Evolutionary conservation across 371 early-diverging fungal species (phyloP), one percentile per base, ranked within the genome.

Genomic region (Fennellomyces sp.): DNA sequence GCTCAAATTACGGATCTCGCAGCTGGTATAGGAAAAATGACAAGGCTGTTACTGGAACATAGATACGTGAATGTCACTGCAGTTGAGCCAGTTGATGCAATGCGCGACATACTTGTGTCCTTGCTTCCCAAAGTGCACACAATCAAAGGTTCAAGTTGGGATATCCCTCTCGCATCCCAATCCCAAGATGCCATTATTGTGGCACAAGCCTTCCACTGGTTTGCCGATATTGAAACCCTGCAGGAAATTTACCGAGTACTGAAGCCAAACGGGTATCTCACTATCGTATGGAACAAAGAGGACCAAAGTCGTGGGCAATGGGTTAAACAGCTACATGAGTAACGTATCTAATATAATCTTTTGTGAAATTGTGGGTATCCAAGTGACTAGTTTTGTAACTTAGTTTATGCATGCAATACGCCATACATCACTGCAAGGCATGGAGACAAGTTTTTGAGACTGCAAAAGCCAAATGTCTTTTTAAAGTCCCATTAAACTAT

Each of bases 171-270:
- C 0, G 51, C 70, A 3, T 41, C 52, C 19, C 60, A 57, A 7
- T 78, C 82, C 2, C 74, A 80, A 27, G 76, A 81, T 25, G 67
- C 61, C 2, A 70, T 85, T 2, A 56, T 76, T 15, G 58, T 82
- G 12, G 83, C 81, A n/a, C 85, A 85, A 52, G 81, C 82, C 5
- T 85, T 83, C 38, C 85, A 85, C 49, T 85, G 85, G 85, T 85
- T 82, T 67, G 81, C 77, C 39, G 72, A 76, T 52, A 54, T 75
- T 12, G 57, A 69, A 35, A 71, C 74, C 21, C 55, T 85, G 8
- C 27, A 45, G 8, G 85, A 85, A 57, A 68, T 82, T 13, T 66
- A 72, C 35, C 78, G 85, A 28, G 76, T 83, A 0, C 52, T 85
- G 42, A 73, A 79, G 39, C 73, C 76, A 11, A 64, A 64, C 2